These are phyloP conservation scores for Xylaria cubensis DNA, from an alignment of 495 filamentous ascomycete species.

Conservation along the genomic window DNA sequence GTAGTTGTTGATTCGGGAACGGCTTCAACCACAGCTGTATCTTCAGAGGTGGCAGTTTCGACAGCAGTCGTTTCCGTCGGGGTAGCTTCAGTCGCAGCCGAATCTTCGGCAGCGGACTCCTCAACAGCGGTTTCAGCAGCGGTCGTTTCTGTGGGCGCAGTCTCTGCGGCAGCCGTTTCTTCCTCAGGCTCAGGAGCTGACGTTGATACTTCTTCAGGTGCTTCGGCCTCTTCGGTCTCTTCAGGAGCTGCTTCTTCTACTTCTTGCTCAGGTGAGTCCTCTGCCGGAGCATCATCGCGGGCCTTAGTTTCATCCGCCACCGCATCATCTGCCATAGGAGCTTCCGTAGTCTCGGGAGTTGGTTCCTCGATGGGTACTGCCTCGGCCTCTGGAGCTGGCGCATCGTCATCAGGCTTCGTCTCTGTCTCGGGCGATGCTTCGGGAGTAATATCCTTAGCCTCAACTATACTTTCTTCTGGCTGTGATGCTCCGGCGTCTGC, in stretches of 20 bases:
- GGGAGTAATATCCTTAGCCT: not conserved
- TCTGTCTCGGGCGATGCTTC: not conserved
- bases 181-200: conserved; percentile 15
- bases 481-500: not conserved
- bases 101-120: not conserved
- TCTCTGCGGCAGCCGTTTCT: conserved; percentile 5
- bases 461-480: not conserved
- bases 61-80: conserved; percentile 1
- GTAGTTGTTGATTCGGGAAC: not conserved
- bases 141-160: conserved; percentile 16
- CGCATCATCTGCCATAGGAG: conserved; percentile 4
- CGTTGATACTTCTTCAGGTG: not conserved
- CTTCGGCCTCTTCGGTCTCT: not conserved
- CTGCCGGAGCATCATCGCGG: not conserved
- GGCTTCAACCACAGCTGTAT: conserved; percentile 1
- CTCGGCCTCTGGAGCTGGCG: conserved; percentile 7
- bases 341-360: conserved; percentile 10
- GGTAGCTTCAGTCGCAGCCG: not conserved
- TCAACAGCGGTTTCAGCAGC: conserved; percentile 1
- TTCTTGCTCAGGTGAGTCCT: conserved; percentile 1
- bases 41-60: not conserved
- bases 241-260: conserved; percentile 6
- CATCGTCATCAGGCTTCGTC: not conserved
- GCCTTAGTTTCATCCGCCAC: not conserved
- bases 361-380: conserved; percentile 7